Conservation (phyloP, 495 filamentous ascomycete species). For the Hypoxylon trugodes region DNA sequence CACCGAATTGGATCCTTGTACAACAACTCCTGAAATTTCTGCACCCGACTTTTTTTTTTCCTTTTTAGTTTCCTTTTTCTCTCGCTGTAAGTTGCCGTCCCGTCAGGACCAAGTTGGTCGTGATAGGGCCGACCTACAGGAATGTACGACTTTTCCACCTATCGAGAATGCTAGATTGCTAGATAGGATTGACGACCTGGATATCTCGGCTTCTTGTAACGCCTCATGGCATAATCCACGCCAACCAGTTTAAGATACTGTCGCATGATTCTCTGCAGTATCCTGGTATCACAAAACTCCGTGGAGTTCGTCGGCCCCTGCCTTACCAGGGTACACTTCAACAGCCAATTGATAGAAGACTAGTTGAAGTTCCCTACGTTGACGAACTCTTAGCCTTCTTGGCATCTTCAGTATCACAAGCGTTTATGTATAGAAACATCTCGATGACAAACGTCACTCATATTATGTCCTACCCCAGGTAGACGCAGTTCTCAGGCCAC, state of each 20-base stretch:
- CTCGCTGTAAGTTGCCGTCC: constrained; percentile 25
- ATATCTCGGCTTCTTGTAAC: constrained; percentile 16
- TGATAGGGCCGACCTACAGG: constrained; percentile 10
- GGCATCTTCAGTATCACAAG: constrained; percentile 16
- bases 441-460: neutral
- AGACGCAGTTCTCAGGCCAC: neutral
- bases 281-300: constrained; percentile 13
- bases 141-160: constrained; percentile 17
- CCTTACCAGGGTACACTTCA: neutral
- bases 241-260: constrained; percentile 11
- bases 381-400: constrained; percentile 6
- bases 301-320: constrained; percentile 2
- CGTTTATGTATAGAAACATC: constrained; percentile 24
- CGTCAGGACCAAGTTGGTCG: neutral
- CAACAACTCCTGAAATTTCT: constrained; percentile 4
- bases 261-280: constrained; percentile 26
- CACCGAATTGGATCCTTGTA: constrained; percentile 19
- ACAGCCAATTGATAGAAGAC: neutral
- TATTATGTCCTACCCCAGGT: constrained; percentile 14
- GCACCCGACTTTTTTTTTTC: neutral
- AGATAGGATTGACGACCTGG: neutral
- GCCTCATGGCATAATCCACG: neutral
- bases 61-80: no score
- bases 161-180: neutral
- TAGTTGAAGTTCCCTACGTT: neutral